Base-by-base conservation (phyloP, 1,139 yeast species). In the Sugiyamaella xylanicola region DNA sequence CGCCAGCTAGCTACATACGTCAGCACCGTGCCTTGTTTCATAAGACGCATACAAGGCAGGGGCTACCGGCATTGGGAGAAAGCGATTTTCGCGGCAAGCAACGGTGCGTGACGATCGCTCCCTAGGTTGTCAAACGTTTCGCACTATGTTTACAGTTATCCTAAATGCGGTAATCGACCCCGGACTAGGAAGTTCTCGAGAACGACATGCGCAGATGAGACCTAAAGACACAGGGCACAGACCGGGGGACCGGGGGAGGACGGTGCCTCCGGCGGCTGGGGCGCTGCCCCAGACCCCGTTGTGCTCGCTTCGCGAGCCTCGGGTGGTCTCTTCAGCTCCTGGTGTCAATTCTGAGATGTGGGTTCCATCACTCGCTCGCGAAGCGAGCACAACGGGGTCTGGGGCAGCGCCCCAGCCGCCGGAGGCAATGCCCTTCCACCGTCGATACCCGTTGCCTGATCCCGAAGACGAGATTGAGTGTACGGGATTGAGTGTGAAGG, bases 351-450 rank as follows among this genome's bases (percentile, higher is more conserved):
- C n/a, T n/a, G n/a, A n/a, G n/a, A n/a, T n/a, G n/a, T n/a, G n/a
- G n/a, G n/a, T n/a, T n/a, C n/a, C n/a, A 25, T 25, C 29, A 9
- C 29, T 25, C 29, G 29, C 9, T 25, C 9, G 29, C 29, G 29
- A 25, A 25, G 29, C 29, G 29, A 25, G 8, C 29, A 25, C 29
- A 25, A 25, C 29, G 29, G 29, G 29, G 37, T 32, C 37, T 32
- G 37, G 37, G 37, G 37, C 37, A n/a, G 15, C 15, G 37, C 37
- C 37, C 37, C 37, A 32, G 37, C 13, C 37, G 15, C 37, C 37
- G 29, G 29, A 25, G 29, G 29, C 29, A 25, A 5, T 5, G 9
- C 29, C 29, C 29, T 9, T 9, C 29, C 8, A 5, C 29, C 29
- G 29, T 25, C 29, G 29, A 25, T 25, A 25, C 5, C 29, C 29